Conservation (phyloP, 2,329 filamentous ascomycete species). For the Calonectria fujianensis region DNA sequence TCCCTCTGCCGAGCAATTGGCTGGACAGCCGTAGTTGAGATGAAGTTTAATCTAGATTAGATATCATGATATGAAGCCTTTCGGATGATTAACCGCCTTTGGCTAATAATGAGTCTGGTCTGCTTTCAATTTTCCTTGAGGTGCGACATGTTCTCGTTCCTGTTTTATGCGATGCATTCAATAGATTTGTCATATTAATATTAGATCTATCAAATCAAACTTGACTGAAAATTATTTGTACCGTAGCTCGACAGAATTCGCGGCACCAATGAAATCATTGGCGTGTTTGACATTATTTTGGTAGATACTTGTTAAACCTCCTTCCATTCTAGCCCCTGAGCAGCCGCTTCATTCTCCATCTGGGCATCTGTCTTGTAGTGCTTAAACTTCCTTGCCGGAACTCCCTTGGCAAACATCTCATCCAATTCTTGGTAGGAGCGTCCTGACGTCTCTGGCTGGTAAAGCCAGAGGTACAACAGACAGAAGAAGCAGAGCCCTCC, state of each 20-base stretch:
- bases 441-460: slow-evolving; percentile 47
- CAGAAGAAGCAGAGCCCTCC: slow-evolving; percentile 41
- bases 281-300: neutral
- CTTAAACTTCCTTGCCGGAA: slow-evolving; percentile 38
- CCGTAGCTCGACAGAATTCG: too few relatives aligned
- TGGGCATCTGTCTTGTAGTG: slow-evolving; percentile 39
- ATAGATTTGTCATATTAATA: too few relatives aligned
- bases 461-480: slow-evolving; percentile 42
- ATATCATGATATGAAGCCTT: neutral
- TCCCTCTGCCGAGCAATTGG: neutral
- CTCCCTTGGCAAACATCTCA: slow-evolving; percentile 45
- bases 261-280: too few relatives aligned
- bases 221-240: too few relatives aligned
- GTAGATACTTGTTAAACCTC: neutral
- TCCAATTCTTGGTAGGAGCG: slow-evolving; percentile 47
- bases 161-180: too few relatives aligned
- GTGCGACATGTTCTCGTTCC: too few relatives aligned
- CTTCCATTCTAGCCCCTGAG: slow-evolving; percentile 5
- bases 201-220: too few relatives aligned
- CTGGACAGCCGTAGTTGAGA: neutral
- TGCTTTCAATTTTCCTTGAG: too few relatives aligned
- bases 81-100: too few relatives aligned
- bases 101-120: neutral
- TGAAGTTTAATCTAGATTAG: neutral
- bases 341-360: slow-evolving; percentile 39